These are phyloP conservation scores for Cytospora mali DNA, from an alignment of 2,329 filamentous ascomycete species.

Conservation along the genomic window DNA sequence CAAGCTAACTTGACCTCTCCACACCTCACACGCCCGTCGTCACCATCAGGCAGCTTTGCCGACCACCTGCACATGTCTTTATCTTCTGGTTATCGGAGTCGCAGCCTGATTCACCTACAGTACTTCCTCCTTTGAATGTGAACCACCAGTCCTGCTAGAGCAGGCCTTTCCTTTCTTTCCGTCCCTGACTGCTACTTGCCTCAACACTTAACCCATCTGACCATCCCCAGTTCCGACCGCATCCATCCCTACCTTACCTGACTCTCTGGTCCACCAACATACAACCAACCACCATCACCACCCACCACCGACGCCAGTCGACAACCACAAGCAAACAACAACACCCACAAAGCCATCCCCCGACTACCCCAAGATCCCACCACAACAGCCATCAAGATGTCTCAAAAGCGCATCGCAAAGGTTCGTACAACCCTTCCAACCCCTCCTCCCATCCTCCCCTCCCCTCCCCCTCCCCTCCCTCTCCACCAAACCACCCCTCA, in stretches of 20 bases:
- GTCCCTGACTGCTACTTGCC: not conserved
- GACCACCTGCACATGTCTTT: not conserved
- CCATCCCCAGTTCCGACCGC: not conserved
- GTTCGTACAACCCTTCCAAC: not conserved
- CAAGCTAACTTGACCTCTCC: too few species aligned
- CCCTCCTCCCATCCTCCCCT: too few species aligned
- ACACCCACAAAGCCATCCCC: not conserved
- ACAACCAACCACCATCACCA: not conserved
- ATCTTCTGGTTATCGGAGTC: not conserved
- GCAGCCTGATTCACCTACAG: not conserved
- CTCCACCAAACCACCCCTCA: not conserved
- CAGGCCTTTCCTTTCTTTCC: not conserved
- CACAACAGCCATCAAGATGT: constrained; percentile 2
- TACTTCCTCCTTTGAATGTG: not conserved
- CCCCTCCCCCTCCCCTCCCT: not conserved
- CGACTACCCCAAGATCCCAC: not conserved
- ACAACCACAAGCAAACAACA: not conserved
- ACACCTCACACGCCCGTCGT: not conserved
- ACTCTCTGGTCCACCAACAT: not conserved
- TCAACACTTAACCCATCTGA: not conserved
- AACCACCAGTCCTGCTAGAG: not conserved
- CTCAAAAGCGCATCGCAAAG: constrained; percentile 20
- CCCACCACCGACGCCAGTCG: too few species aligned
- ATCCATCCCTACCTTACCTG: not conserved
- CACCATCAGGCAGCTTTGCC: not conserved